Evolutionary conservation across 2,329 filamentous ascomycete genomes (phyloP), one percentile per base, ranked within the genome.

Genomic region (Botrytis tulipae): DNA sequence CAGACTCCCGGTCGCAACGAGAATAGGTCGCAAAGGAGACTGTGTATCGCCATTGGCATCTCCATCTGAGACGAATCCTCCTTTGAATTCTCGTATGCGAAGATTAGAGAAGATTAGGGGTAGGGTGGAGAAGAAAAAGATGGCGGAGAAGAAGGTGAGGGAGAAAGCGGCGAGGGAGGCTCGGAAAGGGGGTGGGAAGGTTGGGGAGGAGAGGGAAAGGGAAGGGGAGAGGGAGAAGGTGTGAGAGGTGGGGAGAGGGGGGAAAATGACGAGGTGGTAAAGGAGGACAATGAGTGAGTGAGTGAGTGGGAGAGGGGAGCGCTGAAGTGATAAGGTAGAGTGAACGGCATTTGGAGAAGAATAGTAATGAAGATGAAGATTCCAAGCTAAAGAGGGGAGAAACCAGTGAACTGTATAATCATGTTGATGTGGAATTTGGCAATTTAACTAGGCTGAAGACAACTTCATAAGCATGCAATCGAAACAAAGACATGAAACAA

Each of bases 371-470:
- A 48, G 46, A 48, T 48, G 20, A 25, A 48, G 9, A 48, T 22
- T 25, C 9, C 22, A 22, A 51, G 25, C 10, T 7, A 12, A 6
- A 14, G 22, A 51, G 25, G 48, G n/a, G 0, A 51, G 3, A n/a
- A n/a, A 14, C 4, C 2, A n/a, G 48, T 51, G 22, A 7, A 51
- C 7, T 14, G 12, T 51, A n/a, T 6, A 14, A 4, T 1, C 2
- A 51, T 25, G 9, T n/a, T 51, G 10, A 14, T n/a, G 12, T 51
- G 12, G 0, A 51, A 1, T 51, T 7, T n/a, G 12, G 25, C 14
- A 3, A n/a, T 6, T n/a, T n/a, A 14, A n/a, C 0, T n/a, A n/a
- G 4, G 14, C 0, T 14, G 0, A n/a, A n/a, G 12, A 51, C n/a
- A 12, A n/a, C 4, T 14, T 5, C 25, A n/a, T 2, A 14, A n/a